Evolutionary conservation across 78 protist species (phyloP), one percentile per base, ranked within the genome.

Genomic region (Dictyostelium firmibasis): DNA sequence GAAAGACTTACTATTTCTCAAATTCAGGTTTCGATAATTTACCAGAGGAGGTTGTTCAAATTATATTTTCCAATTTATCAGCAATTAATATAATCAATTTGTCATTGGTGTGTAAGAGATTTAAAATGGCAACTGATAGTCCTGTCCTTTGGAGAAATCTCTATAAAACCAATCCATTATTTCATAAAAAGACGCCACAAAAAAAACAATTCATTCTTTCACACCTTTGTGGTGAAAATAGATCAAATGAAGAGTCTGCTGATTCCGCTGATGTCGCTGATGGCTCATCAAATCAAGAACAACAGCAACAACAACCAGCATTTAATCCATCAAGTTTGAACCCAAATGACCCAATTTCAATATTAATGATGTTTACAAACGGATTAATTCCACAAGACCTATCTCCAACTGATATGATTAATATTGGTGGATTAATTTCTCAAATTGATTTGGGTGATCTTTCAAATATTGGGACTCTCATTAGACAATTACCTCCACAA

Each of bases 21-120:
- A 89, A 89, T 50, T 69, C 83, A 5, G 25, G 43, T 72, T 89
- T 89, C 70, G 94, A 89, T 70, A 89, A 41, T n/a, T 25, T 89
- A 2, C 94, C 94, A 23, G 94, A 89, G 62, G 94, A 89, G 23
- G 36, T 89, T 0, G 83, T 89, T 36, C 83, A 89, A n/a, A 20
- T 70, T 5, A 89, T 89, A 4, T 47, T 89, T 44, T 89, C 83
- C 9, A 60, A 60, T 62, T 79, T 89, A 76, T 41, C 70, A 1
- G 94, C 94, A 1, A 1, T n/a, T 0, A 77, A 78, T 27, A 78
- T 89, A 11, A 9, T 89, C 8, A 33, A n/a, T 23, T 79, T 70
- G 10, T 81, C 87, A 31, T 67, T 89, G 57, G 94, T 89, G 6
- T 89, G 94, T 50, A 78, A 81, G 33, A 36, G 94, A 67, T 89